phyloP scores from a whole-genome alignment of 208 protist species.

The Polymyxa betae region DNA sequence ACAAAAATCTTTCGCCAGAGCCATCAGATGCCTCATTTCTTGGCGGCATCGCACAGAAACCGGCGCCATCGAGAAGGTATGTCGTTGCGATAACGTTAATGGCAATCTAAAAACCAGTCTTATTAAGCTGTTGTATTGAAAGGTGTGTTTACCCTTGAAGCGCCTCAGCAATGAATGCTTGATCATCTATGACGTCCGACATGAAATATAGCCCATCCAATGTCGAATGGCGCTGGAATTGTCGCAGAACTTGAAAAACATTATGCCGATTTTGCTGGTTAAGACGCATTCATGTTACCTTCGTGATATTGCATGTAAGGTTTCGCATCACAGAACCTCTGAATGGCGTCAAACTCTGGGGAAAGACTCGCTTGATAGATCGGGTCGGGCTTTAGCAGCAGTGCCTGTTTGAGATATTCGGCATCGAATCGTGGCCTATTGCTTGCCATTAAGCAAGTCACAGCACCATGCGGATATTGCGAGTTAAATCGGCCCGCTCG shows the following conservation, averaged over 20 bases:
- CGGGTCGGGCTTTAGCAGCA: not conserved
- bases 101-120: not conserved
- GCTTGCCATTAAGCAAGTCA: slow-evolving; percentile 25
- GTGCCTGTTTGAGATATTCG: not conserved
- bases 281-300: not conserved
- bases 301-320: not conserved
- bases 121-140: not conserved
- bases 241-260: not conserved
- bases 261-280: not conserved
- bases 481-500: slow-evolving; percentile 82
- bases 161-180: not conserved
- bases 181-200: not conserved
- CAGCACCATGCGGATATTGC: not conserved
- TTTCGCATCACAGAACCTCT: not conserved
- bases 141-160: not conserved
- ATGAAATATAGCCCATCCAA: slow-evolving; percentile 19
- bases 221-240: not conserved
- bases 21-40: not conserved
- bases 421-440: not conserved
- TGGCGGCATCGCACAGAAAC: not conserved
- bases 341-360: slow-evolving; percentile 37
- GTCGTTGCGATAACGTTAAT: not conserved
- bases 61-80: slow-evolving; percentile 31
- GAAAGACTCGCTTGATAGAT: not conserved
- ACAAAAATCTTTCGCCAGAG: not conserved